phyloP scores from a whole-genome alignment of 768 basidiomycete genomes.

The Chiua virens region DNA sequence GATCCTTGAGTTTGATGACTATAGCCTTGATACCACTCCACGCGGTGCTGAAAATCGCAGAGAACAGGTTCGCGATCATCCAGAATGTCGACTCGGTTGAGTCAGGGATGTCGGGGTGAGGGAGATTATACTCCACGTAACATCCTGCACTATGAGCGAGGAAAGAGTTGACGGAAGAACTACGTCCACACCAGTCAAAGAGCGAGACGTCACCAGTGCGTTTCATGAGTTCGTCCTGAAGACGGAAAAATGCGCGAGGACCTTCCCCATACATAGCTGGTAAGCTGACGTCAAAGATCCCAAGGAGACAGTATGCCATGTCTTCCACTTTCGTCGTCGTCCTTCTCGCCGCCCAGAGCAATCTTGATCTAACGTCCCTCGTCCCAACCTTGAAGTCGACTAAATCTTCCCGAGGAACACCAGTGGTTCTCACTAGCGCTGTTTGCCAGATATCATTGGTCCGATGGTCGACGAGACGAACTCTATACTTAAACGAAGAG shows the following conservation, averaged over 20 bases:
- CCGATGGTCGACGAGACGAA: conserved; percentile 22
- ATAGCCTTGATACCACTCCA: conserved; percentile 10
- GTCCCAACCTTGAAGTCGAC: conserved; percentile 13
- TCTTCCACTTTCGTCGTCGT: conserved; percentile 29
- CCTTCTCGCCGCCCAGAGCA: conserved; percentile 31
- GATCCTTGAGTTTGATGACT: neutral
- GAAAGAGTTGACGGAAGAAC: conserved; percentile 22
- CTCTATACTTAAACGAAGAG: conserved; percentile 19
- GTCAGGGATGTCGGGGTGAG: conserved; percentile 2
- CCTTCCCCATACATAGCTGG: conserved; percentile 30
- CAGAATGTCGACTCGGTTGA: conserved; percentile 5
- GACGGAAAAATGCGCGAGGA: conserved; percentile 25
- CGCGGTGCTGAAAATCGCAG: conserved; percentile 4
- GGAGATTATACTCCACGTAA: conserved; percentile 9
- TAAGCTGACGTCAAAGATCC: conserved; percentile 29
- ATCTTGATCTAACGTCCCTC: conserved; percentile 14
- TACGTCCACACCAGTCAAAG: conserved; percentile 26
- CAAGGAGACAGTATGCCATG: conserved; percentile 31
- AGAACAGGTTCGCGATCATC: conserved; percentile 15
- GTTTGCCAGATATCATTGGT: conserved; percentile 7
- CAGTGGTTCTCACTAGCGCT: conserved; percentile 17
- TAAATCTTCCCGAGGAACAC: conserved; percentile 7
- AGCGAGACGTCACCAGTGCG: conserved; percentile 23
- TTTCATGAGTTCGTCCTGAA: conserved; percentile 30
- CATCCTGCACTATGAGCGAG: conserved; percentile 19